These are phyloP conservation scores for Torrubiella hemipterigena DNA, from an alignment of 2,329 filamentous ascomycete species.

Conservation along the genomic window DNA sequence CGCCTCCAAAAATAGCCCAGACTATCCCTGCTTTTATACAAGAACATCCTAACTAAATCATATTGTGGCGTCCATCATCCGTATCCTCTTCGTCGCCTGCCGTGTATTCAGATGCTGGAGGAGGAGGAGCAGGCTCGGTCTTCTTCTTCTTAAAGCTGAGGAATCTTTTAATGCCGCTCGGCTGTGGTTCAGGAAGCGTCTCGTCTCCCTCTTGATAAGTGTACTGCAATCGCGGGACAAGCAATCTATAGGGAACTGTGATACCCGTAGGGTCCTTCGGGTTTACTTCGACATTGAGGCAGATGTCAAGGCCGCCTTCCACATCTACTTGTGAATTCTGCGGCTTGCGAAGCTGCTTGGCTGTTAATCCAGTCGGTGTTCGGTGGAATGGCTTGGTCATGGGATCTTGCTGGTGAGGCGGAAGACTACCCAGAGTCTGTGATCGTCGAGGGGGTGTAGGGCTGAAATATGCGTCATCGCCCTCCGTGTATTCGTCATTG, in stretches of 20 bases:
- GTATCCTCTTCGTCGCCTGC: slow-evolving; percentile 11
- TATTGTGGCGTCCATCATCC: slow-evolving; percentile 15
- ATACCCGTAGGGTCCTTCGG: slow-evolving; percentile 76
- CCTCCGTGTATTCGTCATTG: slow-evolving; percentile 37
- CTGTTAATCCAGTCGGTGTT: slow-evolving; percentile 55
- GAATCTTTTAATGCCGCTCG: slow-evolving; percentile 29
- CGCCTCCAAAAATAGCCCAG: too few relatives aligned
- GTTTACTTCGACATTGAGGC: slow-evolving; percentile 80
- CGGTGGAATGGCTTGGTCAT: slow-evolving; percentile 43
- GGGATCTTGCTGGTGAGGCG: slow-evolving; percentile 9
- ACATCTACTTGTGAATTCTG: slow-evolving; percentile 56
- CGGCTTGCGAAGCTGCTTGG: slow-evolving; percentile 45
- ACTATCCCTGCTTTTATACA: too few relatives aligned
- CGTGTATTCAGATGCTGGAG: slow-evolving; percentile 1
- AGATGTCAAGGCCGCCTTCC: slow-evolving; percentile 74
- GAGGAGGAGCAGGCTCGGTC: background rate
- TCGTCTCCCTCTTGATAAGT: slow-evolving; percentile 33
- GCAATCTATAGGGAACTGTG: slow-evolving; percentile 74
- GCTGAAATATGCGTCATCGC: slow-evolving; percentile 47
- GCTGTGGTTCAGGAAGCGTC: slow-evolving; percentile 13
- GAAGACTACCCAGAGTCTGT: slow-evolving; percentile 16
- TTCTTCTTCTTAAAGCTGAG: slow-evolving; percentile 30
- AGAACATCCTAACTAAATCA: slow-evolving; percentile 2
- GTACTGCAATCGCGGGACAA: slow-evolving; percentile 68
- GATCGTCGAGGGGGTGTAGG: slow-evolving; percentile 22